Conservation (phyloP, 2,329 filamentous ascomycete genomes). For the Ophiosphaerella narmari region DNA sequence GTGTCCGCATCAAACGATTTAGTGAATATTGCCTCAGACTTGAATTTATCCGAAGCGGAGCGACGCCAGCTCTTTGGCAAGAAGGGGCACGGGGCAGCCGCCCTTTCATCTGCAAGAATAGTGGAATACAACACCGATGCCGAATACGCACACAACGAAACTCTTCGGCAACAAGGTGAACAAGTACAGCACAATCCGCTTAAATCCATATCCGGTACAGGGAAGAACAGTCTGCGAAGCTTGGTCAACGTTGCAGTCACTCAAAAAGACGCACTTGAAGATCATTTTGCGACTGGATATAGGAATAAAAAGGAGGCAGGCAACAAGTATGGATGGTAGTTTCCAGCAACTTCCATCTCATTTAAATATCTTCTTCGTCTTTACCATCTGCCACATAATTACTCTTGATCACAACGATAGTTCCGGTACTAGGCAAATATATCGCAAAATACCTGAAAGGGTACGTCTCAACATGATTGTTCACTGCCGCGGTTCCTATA, state of each 20-base stretch:
- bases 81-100: constrained; percentile 48
- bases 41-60: constrained; percentile 78
- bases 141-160: constrained; percentile 86
- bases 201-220: constrained; percentile 73
- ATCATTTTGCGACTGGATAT: constrained; percentile 83
- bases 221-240: constrained; percentile 88
- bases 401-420: not conserved
- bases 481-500: too few relatives aligned
- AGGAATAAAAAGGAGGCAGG: constrained; percentile 82
- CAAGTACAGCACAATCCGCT: constrained; percentile 78
- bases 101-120: constrained; percentile 64
- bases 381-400: not conserved
- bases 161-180: constrained; percentile 70
- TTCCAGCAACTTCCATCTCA: not conserved
- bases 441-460: too few relatives aligned
- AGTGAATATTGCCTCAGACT: constrained; percentile 71
- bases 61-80: constrained; percentile 87
- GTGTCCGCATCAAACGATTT: constrained; percentile 59
- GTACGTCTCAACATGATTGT: too few relatives aligned
- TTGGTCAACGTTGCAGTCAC: constrained; percentile 80
- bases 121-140: constrained; percentile 87
- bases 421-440: too few relatives aligned
- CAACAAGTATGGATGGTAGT: constrained; percentile 79
- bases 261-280: constrained; percentile 86
- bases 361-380: not conserved